Evolutionary conservation across 345 rosid genomes (phyloP).

Genomic region (Citropsis articulata): DNA sequence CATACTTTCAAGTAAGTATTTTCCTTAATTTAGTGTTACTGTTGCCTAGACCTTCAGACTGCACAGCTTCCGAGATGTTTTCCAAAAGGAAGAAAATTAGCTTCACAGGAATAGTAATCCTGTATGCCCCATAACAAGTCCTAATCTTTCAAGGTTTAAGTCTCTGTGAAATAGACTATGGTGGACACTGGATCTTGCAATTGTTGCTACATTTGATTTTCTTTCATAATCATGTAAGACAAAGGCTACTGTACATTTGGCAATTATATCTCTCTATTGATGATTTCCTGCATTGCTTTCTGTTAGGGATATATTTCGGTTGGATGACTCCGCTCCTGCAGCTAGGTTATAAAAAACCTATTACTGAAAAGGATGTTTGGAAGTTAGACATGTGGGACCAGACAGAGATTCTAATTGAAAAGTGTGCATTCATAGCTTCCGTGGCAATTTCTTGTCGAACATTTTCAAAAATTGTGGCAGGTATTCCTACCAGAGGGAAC

Average conservation of each 20-base stretch:
- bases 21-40: constrained; percentile 15
- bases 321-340: constrained; percentile 94
- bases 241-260: background rate
- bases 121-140: background rate
- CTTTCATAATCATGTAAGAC: background rate
- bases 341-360: constrained; percentile 79
- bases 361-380: constrained; percentile 93
- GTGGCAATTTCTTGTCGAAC: constrained; percentile 10
- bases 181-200: background rate
- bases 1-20: constrained; percentile 76
- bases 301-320: constrained; percentile 61
- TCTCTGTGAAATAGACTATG: background rate
- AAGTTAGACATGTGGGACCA: constrained; percentile 89
- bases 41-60: background rate
- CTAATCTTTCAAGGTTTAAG: background rate
- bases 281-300: constrained; percentile 16
- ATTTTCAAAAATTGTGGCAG: background rate
- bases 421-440: constrained; percentile 37
- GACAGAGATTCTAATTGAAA: constrained; percentile 68
- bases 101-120: background rate
- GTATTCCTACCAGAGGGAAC: background rate
- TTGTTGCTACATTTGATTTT: background rate
- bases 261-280: background rate
- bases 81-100: background rate
- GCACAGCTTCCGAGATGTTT: background rate